These are phyloP conservation scores for Neurospora sp. DNA, from an alignment of 495 filamentous ascomycete species.

Conservation along the genomic window DNA sequence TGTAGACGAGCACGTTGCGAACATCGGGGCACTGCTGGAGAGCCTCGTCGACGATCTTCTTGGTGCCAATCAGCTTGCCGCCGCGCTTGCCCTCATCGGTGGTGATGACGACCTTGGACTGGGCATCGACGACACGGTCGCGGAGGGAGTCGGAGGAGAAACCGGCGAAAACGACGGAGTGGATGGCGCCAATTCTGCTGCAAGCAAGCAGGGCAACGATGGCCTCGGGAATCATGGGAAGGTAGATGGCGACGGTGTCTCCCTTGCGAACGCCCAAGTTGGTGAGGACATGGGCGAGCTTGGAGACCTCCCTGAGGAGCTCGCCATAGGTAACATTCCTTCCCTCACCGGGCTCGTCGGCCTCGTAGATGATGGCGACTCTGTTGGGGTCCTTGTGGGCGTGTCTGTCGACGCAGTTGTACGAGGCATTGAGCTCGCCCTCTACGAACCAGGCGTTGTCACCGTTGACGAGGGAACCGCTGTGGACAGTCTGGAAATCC, in stretches of 20 bases:
- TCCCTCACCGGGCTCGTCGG: conserved; percentile 81
- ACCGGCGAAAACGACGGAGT: conserved; percentile 97
- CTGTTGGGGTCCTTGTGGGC: conserved; percentile 85
- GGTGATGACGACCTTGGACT: conserved; percentile 88
- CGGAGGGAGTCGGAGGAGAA: conserved; percentile 96
- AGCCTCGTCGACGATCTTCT: conserved; percentile 98
- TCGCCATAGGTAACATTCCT: conserved; percentile 88
- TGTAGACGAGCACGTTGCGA: conserved; percentile 75
- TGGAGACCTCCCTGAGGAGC: conserved; percentile 86
- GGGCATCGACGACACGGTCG: conserved; percentile 86
- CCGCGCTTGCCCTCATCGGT: conserved; percentile 96
- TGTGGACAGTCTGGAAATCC: conserved; percentile 85
- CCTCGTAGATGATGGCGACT: conserved; percentile 97
- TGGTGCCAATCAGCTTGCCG: conserved; percentile 94
- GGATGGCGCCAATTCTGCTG: conserved; percentile 84
- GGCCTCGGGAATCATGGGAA: conserved; percentile 98
- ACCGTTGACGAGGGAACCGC: conserved; percentile 66
- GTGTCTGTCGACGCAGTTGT: conserved; percentile 96
- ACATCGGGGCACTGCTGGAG: conserved; percentile 95
- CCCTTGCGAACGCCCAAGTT: conserved; percentile 95
- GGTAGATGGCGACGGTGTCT: conserved; percentile 93
- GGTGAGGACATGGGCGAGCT: conserved; percentile 75
- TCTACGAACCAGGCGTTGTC: conserved; percentile 94
- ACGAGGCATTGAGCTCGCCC: conserved; percentile 87
- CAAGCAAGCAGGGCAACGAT: conserved; percentile 86